Conservation (phyloP, 169 alveolate species). For the Plasmodium malariae region DNA sequence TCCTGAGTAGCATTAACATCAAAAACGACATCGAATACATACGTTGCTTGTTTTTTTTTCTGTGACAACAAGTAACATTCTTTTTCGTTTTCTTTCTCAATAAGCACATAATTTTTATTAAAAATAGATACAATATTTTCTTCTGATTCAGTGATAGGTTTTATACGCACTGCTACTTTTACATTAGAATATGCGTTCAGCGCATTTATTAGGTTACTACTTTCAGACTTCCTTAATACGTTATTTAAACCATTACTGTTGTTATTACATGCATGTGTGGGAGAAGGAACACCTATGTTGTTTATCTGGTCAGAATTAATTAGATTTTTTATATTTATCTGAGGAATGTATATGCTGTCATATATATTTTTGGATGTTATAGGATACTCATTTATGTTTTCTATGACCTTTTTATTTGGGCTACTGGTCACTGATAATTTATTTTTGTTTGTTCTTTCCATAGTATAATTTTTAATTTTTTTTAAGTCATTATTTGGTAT, state of each 20-base stretch:
- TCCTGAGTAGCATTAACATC: conserved; percentile 90
- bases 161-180: conserved; percentile 75
- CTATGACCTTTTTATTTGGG: conserved; percentile 12
- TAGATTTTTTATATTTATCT: conserved; percentile 51
- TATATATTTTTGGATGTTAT: conserved; percentile 72
- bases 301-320: not conserved
- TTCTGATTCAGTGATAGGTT: conserved; percentile 52
- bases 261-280: too few relatives aligned
- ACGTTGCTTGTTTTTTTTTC: conserved; percentile 86
- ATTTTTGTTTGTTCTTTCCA: conserved; percentile 15
- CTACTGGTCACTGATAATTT: conserved; percentile 9
- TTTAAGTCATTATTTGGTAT: not conserved
- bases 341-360: conserved; percentile 77
- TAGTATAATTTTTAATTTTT: conserved; percentile 5
- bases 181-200: conserved; percentile 70
- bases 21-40: conserved; percentile 95
- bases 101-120: conserved; percentile 69
- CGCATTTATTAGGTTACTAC: conserved; percentile 34
- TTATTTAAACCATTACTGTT: not conserved
- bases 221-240: conserved; percentile 1
- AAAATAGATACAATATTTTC: conserved; percentile 72
- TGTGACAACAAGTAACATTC: conserved; percentile 85
- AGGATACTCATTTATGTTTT: conserved; percentile 54
- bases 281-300: too few relatives aligned
- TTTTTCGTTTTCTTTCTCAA: conserved; percentile 73